Base-by-base conservation (phyloP, 371 early-diverging fungal genomes). In the Haplosporangium sp. region DNA sequence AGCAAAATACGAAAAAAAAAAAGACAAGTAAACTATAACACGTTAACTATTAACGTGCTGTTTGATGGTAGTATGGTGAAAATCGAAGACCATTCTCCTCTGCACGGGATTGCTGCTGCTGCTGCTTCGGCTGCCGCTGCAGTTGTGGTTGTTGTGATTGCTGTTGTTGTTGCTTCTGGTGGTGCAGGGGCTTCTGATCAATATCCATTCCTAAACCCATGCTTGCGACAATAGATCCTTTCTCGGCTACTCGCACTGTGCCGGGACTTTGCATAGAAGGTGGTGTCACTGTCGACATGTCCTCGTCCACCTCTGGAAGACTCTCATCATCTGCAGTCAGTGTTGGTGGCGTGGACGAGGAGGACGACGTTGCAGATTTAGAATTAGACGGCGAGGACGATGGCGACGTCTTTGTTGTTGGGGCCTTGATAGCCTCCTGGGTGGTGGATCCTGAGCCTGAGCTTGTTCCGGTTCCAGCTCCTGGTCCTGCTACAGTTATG, bases 291-390 rank as follows among this genome's bases (percentile, higher is more conserved):
- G 55, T 51, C 1, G 51, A 40, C 47, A 64, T 50, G 13, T 73
- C 73, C 13, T 64, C 72, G 20, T 64, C 65, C 23, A 37, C 11
- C 53, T 73, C 73, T 21, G 67, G 67, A 37, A 67, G 46, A 20
- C 62, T 62, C n/a, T 73, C 73, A 14, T 73, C 73, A 23, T 73
- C 73, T 2, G 61, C 60, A 6, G 55, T 59, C 47, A 73, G 36
- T 6, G 66, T 72, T 10, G 73, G 73, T 40, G 73, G 73, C 11
- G 73, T 72, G 2, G 73, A 72, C 16, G 72, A 52, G 0, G 59
- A 60, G 23, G 71, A 71, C 20, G 72, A 59, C 23, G 59, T 21
- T 10, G 72, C 36, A 16, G 64, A 45, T 43, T 65, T 71, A 20
- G 58, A 20, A 23, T 59, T 53, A 5, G 71, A 53, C 13, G 53